Evolutionary conservation across 140 eudicot genomes (phyloP), one percentile per base, ranked within the genome.

Genomic region (Erigeron philadelphicus): DNA sequence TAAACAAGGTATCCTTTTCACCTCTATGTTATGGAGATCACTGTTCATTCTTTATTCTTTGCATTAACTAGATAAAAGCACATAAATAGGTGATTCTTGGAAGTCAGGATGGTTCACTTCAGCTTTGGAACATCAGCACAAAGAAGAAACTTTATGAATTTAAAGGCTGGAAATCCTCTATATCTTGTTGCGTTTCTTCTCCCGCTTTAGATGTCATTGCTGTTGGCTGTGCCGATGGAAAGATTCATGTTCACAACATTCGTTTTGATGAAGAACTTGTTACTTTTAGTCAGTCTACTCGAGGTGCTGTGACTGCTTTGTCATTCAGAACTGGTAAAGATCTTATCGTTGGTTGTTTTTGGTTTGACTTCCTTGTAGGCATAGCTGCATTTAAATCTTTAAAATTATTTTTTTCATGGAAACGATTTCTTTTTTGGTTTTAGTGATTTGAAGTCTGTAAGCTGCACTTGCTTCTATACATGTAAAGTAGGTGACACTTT

Each of bases 201-300:
- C 97, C 99, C 2, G 99, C 99, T 56, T 81, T 93, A 56, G 96
- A 93, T 83, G 95, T 93, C 66, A 73, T 93, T 74, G 99, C 95
- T 47, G 81, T 93, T 78, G 99, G 96, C 11, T 93, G 95, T 72
- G 85, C 95, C 61, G 95, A 93, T 87, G 99, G 99, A 74, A 93
- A 78, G 57, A 82, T 93, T 78, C 99, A 93, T 75, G 87, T 93
- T 58, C 97, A 89, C 59, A 87, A 89, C 72, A 72, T 93, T 17
- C 86, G 85, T 25, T 89, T 70, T 79, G 90, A 93, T 79, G 86
- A 93, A 82, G 95, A 93, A 73, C 44, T 87, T 17, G 89, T 87
- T 60, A 80, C 83, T n/a, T 93, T 93, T 78, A 74, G 81, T 53
- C 94, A 93, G 61, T 86, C 99, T 17, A 80, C 84, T 63, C 87